Conservation (phyloP, 495 filamentous ascomycete genomes). For the Evansstolkia leycettana region DNA sequence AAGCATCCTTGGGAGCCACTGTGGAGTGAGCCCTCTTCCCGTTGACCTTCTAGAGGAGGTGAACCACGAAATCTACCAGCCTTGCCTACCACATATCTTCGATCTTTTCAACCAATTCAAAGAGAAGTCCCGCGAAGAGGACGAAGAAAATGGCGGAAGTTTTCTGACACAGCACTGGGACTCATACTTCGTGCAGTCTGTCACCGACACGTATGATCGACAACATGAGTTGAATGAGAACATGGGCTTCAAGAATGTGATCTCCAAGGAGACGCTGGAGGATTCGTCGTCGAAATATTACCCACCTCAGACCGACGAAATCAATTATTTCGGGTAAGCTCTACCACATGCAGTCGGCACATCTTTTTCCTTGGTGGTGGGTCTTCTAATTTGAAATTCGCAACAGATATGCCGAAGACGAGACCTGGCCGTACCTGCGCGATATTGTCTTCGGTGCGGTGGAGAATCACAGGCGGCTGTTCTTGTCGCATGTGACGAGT, state of each 20-base stretch:
- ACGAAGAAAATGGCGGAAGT: slow-evolving; percentile 1
- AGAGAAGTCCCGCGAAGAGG: background rate
- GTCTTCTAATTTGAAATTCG: background rate
- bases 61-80: slow-evolving; percentile 30
- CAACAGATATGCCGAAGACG: slow-evolving; percentile 24
- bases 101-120: slow-evolving; percentile 29
- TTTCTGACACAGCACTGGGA: slow-evolving; percentile 21
- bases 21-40: slow-evolving; percentile 30
- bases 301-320: slow-evolving; percentile 16
- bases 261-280: slow-evolving; percentile 21
- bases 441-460: slow-evolving; percentile 30
- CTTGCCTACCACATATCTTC: slow-evolving; percentile 32
- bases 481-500: slow-evolving; percentile 34
- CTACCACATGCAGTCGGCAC: no score
- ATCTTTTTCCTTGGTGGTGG: background rate
- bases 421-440: slow-evolving; percentile 26
- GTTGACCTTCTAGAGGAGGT: slow-evolving; percentile 34
- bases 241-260: slow-evolving; percentile 26
- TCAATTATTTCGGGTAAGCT: slow-evolving; percentile 32
- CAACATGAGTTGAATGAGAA: slow-evolving; percentile 22
- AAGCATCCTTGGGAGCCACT: slow-evolving; percentile 31
- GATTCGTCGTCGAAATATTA: slow-evolving; percentile 17
- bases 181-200: slow-evolving; percentile 33
- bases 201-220: slow-evolving; percentile 34
- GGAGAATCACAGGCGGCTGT: slow-evolving; percentile 28